Percentiles rank a stretch among this genome's conserved stretches.
These are phyloP conservation scores for Alternaria burnsii DNA, from an alignment of 2,329 filamentous ascomycete species.

Conservation along the genomic window DNA sequence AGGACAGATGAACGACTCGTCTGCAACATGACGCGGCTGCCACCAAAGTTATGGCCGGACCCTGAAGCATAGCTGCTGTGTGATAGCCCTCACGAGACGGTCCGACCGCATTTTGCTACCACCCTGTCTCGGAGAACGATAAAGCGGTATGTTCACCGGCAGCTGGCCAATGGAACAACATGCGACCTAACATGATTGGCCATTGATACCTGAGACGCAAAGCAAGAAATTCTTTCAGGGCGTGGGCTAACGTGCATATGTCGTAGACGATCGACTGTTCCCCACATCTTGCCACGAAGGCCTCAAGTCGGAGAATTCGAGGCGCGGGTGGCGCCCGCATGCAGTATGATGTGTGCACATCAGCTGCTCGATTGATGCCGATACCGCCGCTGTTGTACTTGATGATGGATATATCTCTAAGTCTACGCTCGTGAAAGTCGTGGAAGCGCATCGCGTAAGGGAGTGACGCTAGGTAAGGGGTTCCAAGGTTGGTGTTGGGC, in stretches of 20 bases:
- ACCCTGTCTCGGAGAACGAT: constrained; percentile 8
- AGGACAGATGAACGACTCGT: not conserved
- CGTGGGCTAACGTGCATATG: constrained; percentile 9
- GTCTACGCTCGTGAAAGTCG: not conserved
- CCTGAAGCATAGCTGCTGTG: constrained; percentile 8
- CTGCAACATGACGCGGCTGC: constrained; percentile 12
- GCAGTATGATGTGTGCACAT: not conserved
- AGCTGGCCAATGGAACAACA: constrained; percentile 7
- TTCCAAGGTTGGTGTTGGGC: not conserved
- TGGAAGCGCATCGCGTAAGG: not conserved
- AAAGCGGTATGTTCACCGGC: constrained; percentile 16
- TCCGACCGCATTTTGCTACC: constrained; percentile 15
- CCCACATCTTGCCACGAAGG: constrained; percentile 3
- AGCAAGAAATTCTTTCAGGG: constrained; percentile 11
- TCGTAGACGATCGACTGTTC: constrained; percentile 13
- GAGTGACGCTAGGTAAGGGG: not conserved
- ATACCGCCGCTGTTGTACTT: not conserved
- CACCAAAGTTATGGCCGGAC: constrained; percentile 7
- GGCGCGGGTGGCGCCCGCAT: not conserved
- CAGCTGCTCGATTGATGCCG: not conserved
- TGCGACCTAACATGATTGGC: constrained; percentile 5
- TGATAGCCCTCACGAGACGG: constrained; percentile 10
- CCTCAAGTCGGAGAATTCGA: constrained; percentile 6
- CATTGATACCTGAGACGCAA: not conserved
- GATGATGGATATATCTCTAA: not conserved